Evolutionary conservation across 176 grass and related monocot genomes (phyloP).

Genomic region (barley (Hordeum vulgare)): DNA sequence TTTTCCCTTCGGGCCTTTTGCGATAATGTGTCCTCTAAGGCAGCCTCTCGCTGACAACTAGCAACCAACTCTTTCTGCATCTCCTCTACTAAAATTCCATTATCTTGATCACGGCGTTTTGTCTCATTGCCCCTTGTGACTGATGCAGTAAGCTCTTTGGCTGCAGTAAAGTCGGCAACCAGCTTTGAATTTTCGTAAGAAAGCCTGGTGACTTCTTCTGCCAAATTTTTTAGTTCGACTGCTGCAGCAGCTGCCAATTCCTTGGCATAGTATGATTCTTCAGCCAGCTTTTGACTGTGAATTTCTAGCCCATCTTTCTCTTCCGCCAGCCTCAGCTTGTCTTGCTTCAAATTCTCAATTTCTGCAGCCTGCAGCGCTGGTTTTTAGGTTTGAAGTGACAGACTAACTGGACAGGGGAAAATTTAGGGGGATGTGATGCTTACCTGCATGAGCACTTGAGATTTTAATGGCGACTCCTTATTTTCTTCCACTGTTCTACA

Average conservation of each 20-base stretch:
- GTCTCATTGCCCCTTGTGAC: slow-evolving; percentile 26
- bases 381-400: slow-evolving; percentile 2
- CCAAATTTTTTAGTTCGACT: slow-evolving; percentile 87
- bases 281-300: slow-evolving; percentile 79
- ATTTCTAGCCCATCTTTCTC: slow-evolving; percentile 89
- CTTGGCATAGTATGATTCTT: slow-evolving; percentile 93
- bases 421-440: background rate
- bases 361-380: slow-evolving; percentile 49
- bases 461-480: slow-evolving; percentile 53
- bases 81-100: slow-evolving; percentile 64
- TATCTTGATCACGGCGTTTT: slow-evolving; percentile 43
- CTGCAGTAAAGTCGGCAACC: slow-evolving; percentile 39
- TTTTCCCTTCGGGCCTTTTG: slow-evolving; percentile 63
- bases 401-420: background rate
- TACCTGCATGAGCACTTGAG: slow-evolving; percentile 86
- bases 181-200: slow-evolving; percentile 91
- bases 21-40: slow-evolving; percentile 61
- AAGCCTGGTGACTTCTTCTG: slow-evolving; percentile 97
- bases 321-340: slow-evolving; percentile 66
- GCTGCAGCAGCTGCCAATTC: slow-evolving; percentile 95
- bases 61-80: slow-evolving; percentile 83
- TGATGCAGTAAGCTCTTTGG: slow-evolving; percentile 44
- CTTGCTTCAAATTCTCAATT: slow-evolving; percentile 94
- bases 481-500: slow-evolving; percentile 34
- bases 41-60: slow-evolving; percentile 82